These are phyloP conservation scores for Aspergillus awamori DNA, from an alignment of 2,329 filamentous ascomycete species.

Conservation along the genomic window DNA sequence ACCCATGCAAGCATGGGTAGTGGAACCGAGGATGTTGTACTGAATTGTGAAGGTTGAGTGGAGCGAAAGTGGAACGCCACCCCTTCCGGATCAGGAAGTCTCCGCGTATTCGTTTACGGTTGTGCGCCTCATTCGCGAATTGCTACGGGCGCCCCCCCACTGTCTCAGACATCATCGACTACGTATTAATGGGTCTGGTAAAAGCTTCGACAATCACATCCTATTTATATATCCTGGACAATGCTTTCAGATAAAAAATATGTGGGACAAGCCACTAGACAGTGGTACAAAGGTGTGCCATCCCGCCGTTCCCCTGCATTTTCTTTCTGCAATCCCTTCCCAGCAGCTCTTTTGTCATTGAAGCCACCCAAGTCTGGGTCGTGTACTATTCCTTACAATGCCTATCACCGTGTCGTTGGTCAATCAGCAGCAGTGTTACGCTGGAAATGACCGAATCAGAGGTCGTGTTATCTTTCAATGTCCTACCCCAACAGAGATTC, in stretches of 20 bases:
- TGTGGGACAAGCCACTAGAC: neutral
- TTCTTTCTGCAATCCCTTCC: neutral
- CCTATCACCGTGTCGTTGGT: slow-evolving; percentile 16
- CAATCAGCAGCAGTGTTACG: slow-evolving; percentile 11
- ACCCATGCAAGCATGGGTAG: too few species aligned
- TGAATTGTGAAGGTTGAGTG: too few species aligned
- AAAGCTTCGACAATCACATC: too few species aligned
- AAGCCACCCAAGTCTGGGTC: neutral
- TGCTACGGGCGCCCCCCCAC: too few species aligned
- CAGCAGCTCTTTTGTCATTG: neutral
- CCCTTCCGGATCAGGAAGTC: too few species aligned
- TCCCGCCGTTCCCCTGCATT: neutral
- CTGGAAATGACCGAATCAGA: slow-evolving; percentile 12
- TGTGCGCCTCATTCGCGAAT: too few species aligned
- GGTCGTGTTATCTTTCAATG: slow-evolving; percentile 15
- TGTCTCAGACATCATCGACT: too few species aligned
- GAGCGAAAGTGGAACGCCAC: too few species aligned
- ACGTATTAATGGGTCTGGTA: too few species aligned
- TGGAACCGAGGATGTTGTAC: too few species aligned
- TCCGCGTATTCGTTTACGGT: too few species aligned
- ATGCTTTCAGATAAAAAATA: neutral
- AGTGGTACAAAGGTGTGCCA: neutral
- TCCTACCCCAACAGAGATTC: slow-evolving; percentile 7
- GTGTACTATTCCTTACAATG: slow-evolving; percentile 2
- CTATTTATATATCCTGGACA: neutral